phyloP scores from a whole-genome alignment of 2,329 filamentous ascomycete genomes.

The Aspergillus costaricaensis region DNA sequence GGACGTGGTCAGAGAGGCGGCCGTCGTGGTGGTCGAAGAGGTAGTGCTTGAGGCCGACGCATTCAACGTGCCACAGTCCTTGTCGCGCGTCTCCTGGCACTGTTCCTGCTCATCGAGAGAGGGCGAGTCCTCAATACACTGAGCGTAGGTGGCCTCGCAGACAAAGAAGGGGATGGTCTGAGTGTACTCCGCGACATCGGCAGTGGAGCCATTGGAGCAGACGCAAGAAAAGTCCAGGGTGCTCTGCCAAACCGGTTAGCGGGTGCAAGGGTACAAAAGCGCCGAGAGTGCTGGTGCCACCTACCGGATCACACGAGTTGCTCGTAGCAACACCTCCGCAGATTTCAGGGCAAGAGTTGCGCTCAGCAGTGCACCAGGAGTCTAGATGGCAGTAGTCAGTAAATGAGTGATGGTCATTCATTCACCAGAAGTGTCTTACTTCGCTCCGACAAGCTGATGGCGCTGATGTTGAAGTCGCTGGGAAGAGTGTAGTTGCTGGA shows the following conservation, averaged over 20 bases:
- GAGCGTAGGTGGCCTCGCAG: slow-evolving; percentile 56
- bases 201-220: slow-evolving; percentile 57
- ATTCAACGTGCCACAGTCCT: slow-evolving; percentile 56
- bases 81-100: slow-evolving; percentile 47
- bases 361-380: slow-evolving; percentile 61
- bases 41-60: slow-evolving; percentile 31
- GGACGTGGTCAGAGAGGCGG: slow-evolving; percentile 5
- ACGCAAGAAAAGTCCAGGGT: slow-evolving; percentile 59
- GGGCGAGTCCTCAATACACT: slow-evolving; percentile 47
- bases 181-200: slow-evolving; percentile 58
- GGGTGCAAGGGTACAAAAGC: slow-evolving; percentile 13
- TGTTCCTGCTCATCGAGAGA: slow-evolving; percentile 47
- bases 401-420: neutral
- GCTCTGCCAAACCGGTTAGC: slow-evolving; percentile 35
- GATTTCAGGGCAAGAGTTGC: slow-evolving; percentile 61
- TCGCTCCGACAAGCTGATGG: slow-evolving; percentile 5
- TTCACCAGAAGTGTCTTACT: slow-evolving; percentile 1
- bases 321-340: slow-evolving; percentile 54
- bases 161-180: slow-evolving; percentile 63
- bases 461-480: slow-evolving; percentile 11
- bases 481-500: slow-evolving; percentile 17
- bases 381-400: slow-evolving; percentile 31
- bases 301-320: slow-evolving; percentile 62
- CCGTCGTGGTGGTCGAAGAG: neutral
- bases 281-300: slow-evolving; percentile 26